These are phyloP conservation scores for Phytophthora aleatoria DNA, from an alignment of 352 stramenopile genomes.

Conservation along the genomic window DNA sequence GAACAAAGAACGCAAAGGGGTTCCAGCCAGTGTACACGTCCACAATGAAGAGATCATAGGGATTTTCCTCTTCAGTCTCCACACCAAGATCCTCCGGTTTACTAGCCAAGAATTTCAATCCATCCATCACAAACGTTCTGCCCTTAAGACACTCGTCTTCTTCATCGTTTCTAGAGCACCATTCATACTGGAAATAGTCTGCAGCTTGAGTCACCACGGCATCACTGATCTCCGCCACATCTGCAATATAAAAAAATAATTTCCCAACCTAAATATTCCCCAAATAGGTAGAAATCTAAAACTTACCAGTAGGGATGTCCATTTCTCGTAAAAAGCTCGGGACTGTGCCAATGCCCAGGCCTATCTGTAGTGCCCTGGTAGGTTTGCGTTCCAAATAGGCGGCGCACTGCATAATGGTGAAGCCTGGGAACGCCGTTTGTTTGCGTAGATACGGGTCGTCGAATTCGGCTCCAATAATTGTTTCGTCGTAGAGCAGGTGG, in stretches of 20 bases:
- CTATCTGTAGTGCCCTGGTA: conserved; percentile 58
- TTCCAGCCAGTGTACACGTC: conserved; percentile 81
- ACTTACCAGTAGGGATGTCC: conserved; percentile 58
- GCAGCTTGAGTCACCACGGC: conserved; percentile 64
- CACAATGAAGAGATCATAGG: conserved; percentile 68
- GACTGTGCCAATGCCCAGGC: conserved; percentile 73
- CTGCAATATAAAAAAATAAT: conserved; percentile 18
- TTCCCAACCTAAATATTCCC: conserved; percentile 1
- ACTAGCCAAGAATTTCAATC: conserved; percentile 60
- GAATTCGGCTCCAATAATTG: conserved; percentile 82
- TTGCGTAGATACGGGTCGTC: conserved; percentile 59
- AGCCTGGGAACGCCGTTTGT: conserved; percentile 76
- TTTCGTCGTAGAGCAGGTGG: conserved; percentile 74
- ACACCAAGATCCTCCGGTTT: conserved; percentile 27
- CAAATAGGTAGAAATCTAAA: not conserved
- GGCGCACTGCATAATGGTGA: conserved; percentile 83
- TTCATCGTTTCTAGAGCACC: conserved; percentile 38
- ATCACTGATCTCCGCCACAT: conserved; percentile 80
- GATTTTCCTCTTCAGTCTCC: conserved; percentile 12
- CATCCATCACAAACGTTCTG: conserved; percentile 70
- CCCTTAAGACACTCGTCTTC: conserved; percentile 44
- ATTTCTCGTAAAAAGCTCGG: conserved; percentile 66
- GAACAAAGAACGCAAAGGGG: conserved; percentile 69
- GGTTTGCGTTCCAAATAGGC: conserved; percentile 57
- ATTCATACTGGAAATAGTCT: conserved; percentile 78